phyloP scores from a whole-genome alignment of 2,329 filamentous ascomycete genomes.

The Aspergillus transmontanensis region DNA sequence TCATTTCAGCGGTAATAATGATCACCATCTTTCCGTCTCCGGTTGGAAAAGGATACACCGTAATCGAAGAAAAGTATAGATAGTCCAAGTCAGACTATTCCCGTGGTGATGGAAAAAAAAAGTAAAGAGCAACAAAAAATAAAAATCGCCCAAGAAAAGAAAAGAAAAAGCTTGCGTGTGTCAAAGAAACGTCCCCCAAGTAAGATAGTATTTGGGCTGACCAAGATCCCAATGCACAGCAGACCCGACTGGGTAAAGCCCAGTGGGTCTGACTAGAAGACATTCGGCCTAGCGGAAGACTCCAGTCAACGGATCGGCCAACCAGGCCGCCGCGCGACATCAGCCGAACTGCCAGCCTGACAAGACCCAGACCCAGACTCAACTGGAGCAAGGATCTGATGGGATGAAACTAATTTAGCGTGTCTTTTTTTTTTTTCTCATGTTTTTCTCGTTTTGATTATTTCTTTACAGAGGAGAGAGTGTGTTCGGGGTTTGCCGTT shows the following conservation, averaged over 20 bases:
- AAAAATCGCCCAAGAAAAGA: background rate
- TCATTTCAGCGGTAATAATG: background rate
- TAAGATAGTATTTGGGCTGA: background rate
- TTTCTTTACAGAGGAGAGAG: too few species aligned
- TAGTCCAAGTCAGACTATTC: too few species aligned
- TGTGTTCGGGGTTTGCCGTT: background rate
- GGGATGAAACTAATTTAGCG: slow-evolving; percentile 1
- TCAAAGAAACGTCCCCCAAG: background rate
- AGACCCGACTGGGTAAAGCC: slow-evolving; percentile 13
- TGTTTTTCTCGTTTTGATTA: background rate
- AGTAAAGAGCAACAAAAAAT: background rate
- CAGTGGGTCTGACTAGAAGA: background rate
- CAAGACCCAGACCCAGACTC: background rate
- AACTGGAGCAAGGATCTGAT: background rate
- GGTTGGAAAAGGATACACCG: background rate
- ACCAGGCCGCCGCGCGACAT: background rate
- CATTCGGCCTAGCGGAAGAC: background rate
- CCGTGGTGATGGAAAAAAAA: background rate
- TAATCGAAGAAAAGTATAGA: background rate
- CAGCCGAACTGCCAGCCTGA: slow-evolving; percentile 2
- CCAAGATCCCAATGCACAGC: slow-evolving; percentile 10
- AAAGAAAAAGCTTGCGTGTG: background rate
- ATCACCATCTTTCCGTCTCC: background rate
- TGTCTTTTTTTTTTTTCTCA: background rate
- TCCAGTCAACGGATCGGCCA: background rate